Evolutionary conservation across 495 filamentous ascomycete genomes (phyloP).

Genomic region (Cudoniella acicularis): DNA sequence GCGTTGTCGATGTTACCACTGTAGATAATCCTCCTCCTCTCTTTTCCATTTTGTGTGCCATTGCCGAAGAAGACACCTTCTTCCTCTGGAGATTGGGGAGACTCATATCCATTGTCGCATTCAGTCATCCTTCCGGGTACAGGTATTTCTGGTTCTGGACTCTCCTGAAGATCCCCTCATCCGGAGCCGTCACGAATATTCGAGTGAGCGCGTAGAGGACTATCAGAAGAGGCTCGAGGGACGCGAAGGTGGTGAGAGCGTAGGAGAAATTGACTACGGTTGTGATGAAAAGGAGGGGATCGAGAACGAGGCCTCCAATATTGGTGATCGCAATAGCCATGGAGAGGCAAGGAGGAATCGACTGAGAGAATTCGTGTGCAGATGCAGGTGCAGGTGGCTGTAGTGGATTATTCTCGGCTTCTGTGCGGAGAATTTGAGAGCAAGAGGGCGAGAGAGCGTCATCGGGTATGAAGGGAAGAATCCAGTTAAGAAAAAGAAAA

Average conservation of each 20-base stretch:
- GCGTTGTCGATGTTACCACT: background rate
- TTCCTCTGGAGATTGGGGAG: constrained; percentile 7
- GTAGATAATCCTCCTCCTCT: constrained; percentile 5
- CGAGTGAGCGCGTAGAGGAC: constrained; percentile 30
- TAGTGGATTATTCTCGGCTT: too few species aligned
- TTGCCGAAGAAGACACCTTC: background rate
- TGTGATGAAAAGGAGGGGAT: constrained; percentile 37
- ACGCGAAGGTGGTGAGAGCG: constrained; percentile 32
- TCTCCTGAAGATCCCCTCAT: constrained; percentile 23
- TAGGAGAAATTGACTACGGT: constrained; percentile 37
- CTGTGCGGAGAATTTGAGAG: too few species aligned
- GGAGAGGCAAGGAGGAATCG: too few species aligned
- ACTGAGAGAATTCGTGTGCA: too few species aligned
- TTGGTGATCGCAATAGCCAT: constrained; percentile 36
- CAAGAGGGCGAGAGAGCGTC: too few species aligned
- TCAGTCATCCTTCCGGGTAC: constrained; percentile 19
- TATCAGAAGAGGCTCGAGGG: constrained; percentile 29
- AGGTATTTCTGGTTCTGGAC: constrained; percentile 15
- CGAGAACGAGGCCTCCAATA: constrained; percentile 33
- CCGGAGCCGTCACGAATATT: constrained; percentile 28
- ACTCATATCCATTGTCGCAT: constrained; percentile 23
- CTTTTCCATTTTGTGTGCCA: constrained; percentile 3
- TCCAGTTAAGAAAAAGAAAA: too few species aligned
- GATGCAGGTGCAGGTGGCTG: too few species aligned
- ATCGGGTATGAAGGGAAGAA: too few species aligned